These are phyloP conservation scores for Phyllosticta capitalensis DNA, from an alignment of 2,329 filamentous ascomycete genomes.

Conservation along the genomic window DNA sequence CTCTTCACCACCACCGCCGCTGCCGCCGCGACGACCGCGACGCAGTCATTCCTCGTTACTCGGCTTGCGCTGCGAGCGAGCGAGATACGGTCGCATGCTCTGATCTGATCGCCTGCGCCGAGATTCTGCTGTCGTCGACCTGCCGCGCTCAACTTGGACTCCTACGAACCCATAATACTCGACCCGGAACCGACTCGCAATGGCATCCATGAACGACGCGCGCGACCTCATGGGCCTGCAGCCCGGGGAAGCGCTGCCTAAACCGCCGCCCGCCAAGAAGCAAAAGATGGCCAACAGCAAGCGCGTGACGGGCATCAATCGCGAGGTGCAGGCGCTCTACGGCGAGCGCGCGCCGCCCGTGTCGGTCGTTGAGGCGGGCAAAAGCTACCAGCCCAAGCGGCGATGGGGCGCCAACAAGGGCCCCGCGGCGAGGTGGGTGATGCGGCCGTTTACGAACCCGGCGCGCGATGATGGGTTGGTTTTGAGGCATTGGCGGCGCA, in stretches of 20 bases:
- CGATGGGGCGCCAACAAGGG: conserved; percentile 22
- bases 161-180: neutral
- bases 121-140: too few relatives aligned
- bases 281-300: conserved; percentile 9
- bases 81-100: too few relatives aligned
- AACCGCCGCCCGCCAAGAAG: conserved; percentile 9
- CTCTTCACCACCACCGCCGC: too few relatives aligned
- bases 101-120: too few relatives aligned
- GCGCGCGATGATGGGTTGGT: conserved; percentile 64
- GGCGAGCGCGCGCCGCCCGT: conserved; percentile 33
- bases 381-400: conserved; percentile 29
- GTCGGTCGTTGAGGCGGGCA: conserved; percentile 31
- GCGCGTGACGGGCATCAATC: conserved; percentile 25
- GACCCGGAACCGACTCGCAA: neutral
- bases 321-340: conserved; percentile 32
- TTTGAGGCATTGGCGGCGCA: conserved; percentile 72
- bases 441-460: conserved; percentile 60
- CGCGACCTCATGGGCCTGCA: conserved; percentile 15
- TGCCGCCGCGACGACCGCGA: too few relatives aligned
- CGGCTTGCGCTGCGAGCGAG: too few relatives aligned
- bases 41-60: too few relatives aligned
- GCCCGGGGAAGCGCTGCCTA: conserved; percentile 6
- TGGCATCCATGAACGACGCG: conserved; percentile 16
- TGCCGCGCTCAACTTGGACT: too few relatives aligned
- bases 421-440: conserved; percentile 30